phyloP scores from a whole-genome alignment of 768 basidiomycete species.

The Xanthoconium stramineum region DNA sequence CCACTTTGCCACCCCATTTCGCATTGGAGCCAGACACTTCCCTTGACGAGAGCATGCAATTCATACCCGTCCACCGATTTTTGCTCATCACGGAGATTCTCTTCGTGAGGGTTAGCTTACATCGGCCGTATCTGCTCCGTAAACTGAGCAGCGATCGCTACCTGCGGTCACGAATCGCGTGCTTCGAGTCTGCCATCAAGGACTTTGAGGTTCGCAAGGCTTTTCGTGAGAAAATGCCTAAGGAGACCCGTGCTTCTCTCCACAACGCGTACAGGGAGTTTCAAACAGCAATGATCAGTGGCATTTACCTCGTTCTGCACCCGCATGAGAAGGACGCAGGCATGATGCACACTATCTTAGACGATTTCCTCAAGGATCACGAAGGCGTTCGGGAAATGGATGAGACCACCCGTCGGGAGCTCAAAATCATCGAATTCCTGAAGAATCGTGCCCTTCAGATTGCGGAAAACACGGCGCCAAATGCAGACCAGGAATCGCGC shows the following conservation, averaged over 20 bases:
- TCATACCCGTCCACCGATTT: slow-evolving; percentile 81
- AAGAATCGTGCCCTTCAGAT: slow-evolving; percentile 63
- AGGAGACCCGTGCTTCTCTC: slow-evolving; percentile 64
- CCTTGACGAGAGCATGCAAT: slow-evolving; percentile 62
- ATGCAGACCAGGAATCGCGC: slow-evolving; percentile 13
- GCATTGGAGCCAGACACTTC: slow-evolving; percentile 72
- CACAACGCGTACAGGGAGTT: slow-evolving; percentile 86
- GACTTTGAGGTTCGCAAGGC: slow-evolving; percentile 78
- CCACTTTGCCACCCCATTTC: slow-evolving; percentile 75
- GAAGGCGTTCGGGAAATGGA: slow-evolving; percentile 60
- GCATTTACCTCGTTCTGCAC: slow-evolving; percentile 80
- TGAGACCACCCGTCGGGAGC: slow-evolving; percentile 76
- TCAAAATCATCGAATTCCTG: slow-evolving; percentile 83
- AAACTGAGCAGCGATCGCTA: slow-evolving; percentile 74
- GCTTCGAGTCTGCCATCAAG: slow-evolving; percentile 86
- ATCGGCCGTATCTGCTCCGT: slow-evolving; percentile 86
- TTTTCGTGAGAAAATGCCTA: slow-evolving; percentile 59
- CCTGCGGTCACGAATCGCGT: slow-evolving; percentile 75
- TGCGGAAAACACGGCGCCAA: slow-evolving; percentile 33
- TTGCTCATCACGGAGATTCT: slow-evolving; percentile 87
- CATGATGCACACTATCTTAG: slow-evolving; percentile 76
- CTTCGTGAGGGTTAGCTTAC: slow-evolving; percentile 79
- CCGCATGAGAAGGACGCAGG: slow-evolving; percentile 66
- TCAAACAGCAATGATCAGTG: slow-evolving; percentile 86
- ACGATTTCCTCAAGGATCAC: slow-evolving; percentile 67